A percentile compares a stretch with the other conserved stretches of the same genome.
Conservation (phyloP, 148 eudicot genomes). For the Arctostaphylos glauca region DNA sequence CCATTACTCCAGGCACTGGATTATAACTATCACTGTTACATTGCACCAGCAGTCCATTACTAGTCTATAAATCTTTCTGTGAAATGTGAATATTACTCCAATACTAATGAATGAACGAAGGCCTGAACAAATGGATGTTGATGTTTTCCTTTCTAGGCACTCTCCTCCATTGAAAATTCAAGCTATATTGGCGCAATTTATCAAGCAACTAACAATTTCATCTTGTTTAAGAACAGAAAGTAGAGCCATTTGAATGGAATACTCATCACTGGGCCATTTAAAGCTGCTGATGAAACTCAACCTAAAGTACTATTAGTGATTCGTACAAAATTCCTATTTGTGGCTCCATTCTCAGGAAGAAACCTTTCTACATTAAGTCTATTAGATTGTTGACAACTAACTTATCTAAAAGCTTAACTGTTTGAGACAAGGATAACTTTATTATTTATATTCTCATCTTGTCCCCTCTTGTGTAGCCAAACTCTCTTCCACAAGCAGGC, state of each 20-base stretch:
- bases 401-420: too few relatives aligned
- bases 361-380: neutral
- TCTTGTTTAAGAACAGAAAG: neutral
- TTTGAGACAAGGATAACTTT: neutral
- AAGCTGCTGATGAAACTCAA: neutral
- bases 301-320: neutral
- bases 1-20: conserved; percentile 98
- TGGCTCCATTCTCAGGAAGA: neutral
- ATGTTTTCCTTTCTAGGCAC: neutral
- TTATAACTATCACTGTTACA: conserved; percentile 71
- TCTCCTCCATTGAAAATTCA: neutral
- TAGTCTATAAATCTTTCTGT: neutral
- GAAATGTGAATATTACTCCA: neutral
- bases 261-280: neutral
- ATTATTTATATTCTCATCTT: too few relatives aligned
- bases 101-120: neutral
- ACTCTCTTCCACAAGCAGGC: too few relatives aligned
- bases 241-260: neutral
- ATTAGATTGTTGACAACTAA: too few relatives aligned
- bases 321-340: neutral
- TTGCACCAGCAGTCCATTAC: conserved; percentile 12
- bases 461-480: too few relatives aligned
- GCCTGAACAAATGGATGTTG: neutral
- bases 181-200: neutral
- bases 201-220: neutral